Conservation (phyloP, 148 eudicot genomes). For the Hydrangea macrophylla region DNA sequence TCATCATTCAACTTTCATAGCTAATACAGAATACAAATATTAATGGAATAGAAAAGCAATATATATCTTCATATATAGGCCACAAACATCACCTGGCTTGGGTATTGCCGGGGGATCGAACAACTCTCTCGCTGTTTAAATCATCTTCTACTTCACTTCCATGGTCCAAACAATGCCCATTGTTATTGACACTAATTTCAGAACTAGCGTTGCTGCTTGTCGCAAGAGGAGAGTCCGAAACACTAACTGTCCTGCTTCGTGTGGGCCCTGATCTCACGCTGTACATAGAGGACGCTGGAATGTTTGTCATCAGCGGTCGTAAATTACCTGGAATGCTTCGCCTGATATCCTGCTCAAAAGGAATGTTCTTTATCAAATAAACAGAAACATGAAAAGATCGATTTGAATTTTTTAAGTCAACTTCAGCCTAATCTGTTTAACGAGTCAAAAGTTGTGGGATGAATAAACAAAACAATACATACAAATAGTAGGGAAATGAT, state of each 20-base stretch:
- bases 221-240: slow-evolving; percentile 93
- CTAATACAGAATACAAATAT: not conserved
- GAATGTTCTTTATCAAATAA: slow-evolving; percentile 6
- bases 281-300: slow-evolving; percentile 98
- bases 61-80: not conserved
- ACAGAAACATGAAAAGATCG: not conserved
- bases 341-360: slow-evolving; percentile 71
- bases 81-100: slow-evolving; percentile 35
- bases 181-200: slow-evolving; percentile 74
- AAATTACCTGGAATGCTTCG: slow-evolving; percentile 80
- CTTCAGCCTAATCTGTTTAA: not conserved
- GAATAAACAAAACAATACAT: not conserved
- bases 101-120: slow-evolving; percentile 38
- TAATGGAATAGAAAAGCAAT: not conserved
- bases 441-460: not conserved
- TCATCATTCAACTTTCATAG: slow-evolving; percentile 6
- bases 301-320: slow-evolving; percentile 89
- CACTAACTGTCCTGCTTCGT: slow-evolving; percentile 64
- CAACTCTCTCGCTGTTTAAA: slow-evolving; percentile 49
- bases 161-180: slow-evolving; percentile 49
- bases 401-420: not conserved
- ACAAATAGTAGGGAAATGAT: not conserved
- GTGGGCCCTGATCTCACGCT: slow-evolving; percentile 88
- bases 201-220: slow-evolving; percentile 97
- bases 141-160: slow-evolving; percentile 67